Evolutionary conservation across 805 yeast species (phyloP), one percentile per base, ranked within the genome.

Genomic region (Jamesozyma lodderae): DNA sequence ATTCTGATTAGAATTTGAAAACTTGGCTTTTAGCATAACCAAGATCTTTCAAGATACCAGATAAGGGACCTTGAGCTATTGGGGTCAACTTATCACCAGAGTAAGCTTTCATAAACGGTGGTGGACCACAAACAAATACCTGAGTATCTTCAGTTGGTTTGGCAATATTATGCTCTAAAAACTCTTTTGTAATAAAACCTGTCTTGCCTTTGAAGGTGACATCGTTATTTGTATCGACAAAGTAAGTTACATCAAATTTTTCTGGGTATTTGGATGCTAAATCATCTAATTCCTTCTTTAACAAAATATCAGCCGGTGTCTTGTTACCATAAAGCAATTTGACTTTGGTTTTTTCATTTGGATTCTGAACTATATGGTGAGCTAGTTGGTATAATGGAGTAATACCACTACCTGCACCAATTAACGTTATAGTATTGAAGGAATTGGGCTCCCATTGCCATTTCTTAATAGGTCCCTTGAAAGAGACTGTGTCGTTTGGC

Each of bases 321-420:
- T 77, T 68, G 62, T 77, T 77, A 55, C 95, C 97, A 67, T 83
- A 90, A 59, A 75, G 68, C 51, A 92, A 70, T 46, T 78, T 72
- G 46, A 92, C 79, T 72, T 86, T 81, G 55, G 98, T 92, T 63
- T 85, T 81, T 68, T 92, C 97, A 33, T 65, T 68, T 40, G 94
- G 88, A 71, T 88, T 77, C 59, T 72, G 70, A 55, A 83, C 71
- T 59, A 90, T 74, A 60, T 76, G 79, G 55, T 77, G 81, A 45
- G 85, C 62, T 61, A 92, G 66, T 70, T 92, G 98, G 72, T 73
- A 88, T 64, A 92, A 72, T 43, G 98, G 98, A 34, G 96, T 85
- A 62, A 92, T 88, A 66, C 97, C 97, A 36, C 94, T 73, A 59
- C 98, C 98, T 57, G 95, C 98, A 53, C 96, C 97, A 51, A 92